phyloP scores from a whole-genome alignment of 177 flowering plant species.

The Vitis hybrid region DNA sequence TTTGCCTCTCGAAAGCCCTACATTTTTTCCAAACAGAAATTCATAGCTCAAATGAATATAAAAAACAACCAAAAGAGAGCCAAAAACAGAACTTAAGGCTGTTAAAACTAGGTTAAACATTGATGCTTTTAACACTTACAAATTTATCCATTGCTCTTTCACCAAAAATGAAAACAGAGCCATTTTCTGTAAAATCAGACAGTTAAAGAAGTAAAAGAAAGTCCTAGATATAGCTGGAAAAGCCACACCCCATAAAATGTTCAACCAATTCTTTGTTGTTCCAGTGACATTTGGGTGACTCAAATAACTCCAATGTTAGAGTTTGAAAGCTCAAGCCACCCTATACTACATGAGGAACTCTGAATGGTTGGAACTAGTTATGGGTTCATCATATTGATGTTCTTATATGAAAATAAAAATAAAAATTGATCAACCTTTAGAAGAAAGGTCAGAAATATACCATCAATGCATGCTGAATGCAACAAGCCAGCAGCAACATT shows the following conservation, averaged over 20 bases:
- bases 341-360: too few species aligned
- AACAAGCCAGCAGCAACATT: constrained; percentile 82
- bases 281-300: too few species aligned
- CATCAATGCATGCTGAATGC: constrained; percentile 85
- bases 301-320: too few species aligned
- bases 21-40: constrained; percentile 1
- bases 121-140: constrained; percentile 33
- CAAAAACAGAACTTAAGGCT: not conserved
- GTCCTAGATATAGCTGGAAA: not conserved
- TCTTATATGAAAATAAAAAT: not conserved
- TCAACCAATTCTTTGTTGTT: not conserved
- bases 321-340: too few species aligned
- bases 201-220: not conserved
- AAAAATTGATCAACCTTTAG: not conserved
- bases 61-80: not conserved
- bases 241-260: constrained; percentile 3
- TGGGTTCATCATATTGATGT: too few species aligned
- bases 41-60: constrained; percentile 7
- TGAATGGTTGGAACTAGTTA: too few species aligned
- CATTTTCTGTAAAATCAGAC: constrained; percentile 59
- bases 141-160: constrained; percentile 55
- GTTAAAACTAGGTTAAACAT: not conserved
- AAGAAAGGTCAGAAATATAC: constrained; percentile 33
- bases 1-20: constrained; percentile 58
- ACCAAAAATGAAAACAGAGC: constrained; percentile 77